Percentiles rank a stretch among this genome's conserved stretches.
These are phyloP conservation scores for Lasiosphaeris hirsuta DNA, from an alignment of 495 filamentous ascomycete genomes.

Conservation along the genomic window DNA sequence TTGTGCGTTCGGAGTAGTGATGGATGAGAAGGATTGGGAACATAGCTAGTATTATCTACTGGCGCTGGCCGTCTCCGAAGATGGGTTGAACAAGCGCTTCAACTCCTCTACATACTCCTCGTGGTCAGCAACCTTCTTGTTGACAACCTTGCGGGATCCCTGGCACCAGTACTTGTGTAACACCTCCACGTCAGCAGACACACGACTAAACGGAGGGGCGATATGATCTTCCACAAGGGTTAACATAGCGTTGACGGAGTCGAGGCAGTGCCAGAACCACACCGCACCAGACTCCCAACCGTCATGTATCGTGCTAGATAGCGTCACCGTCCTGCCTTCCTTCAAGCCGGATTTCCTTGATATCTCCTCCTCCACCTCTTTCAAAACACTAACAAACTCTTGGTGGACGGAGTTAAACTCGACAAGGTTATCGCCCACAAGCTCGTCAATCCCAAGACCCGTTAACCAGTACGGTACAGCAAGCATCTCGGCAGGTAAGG, in stretches of 20 bases:
- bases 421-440: constrained; percentile 5
- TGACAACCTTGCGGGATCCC: not conserved
- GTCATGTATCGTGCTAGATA: constrained; percentile 13
- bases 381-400: constrained; percentile 18
- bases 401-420: constrained; percentile 13
- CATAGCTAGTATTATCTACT: no score
- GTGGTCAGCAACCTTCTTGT: constrained; percentile 6
- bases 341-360: not conserved
- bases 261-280: constrained; percentile 27
- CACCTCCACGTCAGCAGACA: constrained; percentile 11
- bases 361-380: constrained; percentile 15
- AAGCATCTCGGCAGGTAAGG: constrained; percentile 26
- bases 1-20: no score
- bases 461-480: constrained; percentile 34
- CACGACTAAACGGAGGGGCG: constrained; percentile 18
- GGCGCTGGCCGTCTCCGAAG: no score
- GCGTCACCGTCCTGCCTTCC: not conserved
- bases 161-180: constrained; percentile 21
- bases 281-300: constrained; percentile 19
- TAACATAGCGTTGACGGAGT: constrained; percentile 24
- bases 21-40: no score
- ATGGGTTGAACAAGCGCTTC: no score
- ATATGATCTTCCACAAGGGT: constrained; percentile 26
- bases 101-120: no score
- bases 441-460: constrained; percentile 21